Evolutionary conservation across 2,329 filamentous ascomycete genomes (phyloP).

Genomic region (Trichoderma lentiforme): DNA sequence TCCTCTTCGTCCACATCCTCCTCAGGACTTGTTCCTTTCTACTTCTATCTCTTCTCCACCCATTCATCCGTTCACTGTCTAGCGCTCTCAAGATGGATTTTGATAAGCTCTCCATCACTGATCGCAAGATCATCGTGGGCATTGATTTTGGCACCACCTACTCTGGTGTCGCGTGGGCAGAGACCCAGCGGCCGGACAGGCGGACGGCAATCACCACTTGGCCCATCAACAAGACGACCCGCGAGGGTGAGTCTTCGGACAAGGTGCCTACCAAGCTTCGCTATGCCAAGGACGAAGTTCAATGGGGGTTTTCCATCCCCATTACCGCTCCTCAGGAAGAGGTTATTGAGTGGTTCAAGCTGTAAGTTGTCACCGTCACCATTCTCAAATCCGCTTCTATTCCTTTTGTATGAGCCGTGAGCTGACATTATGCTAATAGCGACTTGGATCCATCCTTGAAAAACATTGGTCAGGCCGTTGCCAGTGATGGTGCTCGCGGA

Average conservation of each 20-base stretch:
- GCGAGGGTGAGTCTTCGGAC: slow-evolving; percentile 37
- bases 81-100: slow-evolving; percentile 33
- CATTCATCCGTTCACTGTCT: neutral
- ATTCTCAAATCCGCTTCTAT: neutral
- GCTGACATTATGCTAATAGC: slow-evolving; percentile 21
- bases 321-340: slow-evolving; percentile 37
- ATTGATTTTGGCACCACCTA: slow-evolving; percentile 55
- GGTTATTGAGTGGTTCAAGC: slow-evolving; percentile 47
- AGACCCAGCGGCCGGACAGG: slow-evolving; percentile 38
- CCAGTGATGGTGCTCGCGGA: slow-evolving; percentile 27
- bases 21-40: neutral
- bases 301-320: slow-evolving; percentile 48
- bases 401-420: neutral
- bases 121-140: slow-evolving; percentile 45
- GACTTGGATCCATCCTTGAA: slow-evolving; percentile 38
- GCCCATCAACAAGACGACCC: slow-evolving; percentile 38
- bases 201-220: slow-evolving; percentile 39
- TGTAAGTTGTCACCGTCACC: slow-evolving; percentile 33
- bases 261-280: slow-evolving; percentile 47
- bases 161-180: slow-evolving; percentile 49
- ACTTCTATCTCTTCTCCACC: neutral
- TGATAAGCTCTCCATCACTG: slow-evolving; percentile 32
- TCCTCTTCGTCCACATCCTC: neutral
- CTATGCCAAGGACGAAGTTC: slow-evolving; percentile 34
- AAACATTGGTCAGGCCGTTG: slow-evolving; percentile 30